phyloP scores from a whole-genome alignment of 2,329 filamentous ascomycete genomes.

The Raffaelea albimanens region DNA sequence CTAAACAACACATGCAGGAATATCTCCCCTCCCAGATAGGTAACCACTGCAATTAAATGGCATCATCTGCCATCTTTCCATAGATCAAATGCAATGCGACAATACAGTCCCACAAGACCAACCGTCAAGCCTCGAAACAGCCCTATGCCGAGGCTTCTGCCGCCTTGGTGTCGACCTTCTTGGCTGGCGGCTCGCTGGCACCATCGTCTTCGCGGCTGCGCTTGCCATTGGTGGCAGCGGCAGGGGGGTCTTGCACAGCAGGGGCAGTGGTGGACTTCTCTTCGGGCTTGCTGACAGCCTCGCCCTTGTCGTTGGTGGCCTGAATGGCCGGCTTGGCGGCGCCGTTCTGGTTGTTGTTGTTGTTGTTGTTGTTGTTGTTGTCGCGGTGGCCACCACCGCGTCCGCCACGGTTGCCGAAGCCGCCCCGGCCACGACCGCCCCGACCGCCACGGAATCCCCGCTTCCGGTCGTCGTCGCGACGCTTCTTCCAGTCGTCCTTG shows the following conservation, averaged over 20 bases:
- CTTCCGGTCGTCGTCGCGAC: slow-evolving; percentile 52
- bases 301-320: slow-evolving; percentile 25
- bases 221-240: slow-evolving; percentile 35
- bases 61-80: too few species aligned
- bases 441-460: slow-evolving; percentile 43
- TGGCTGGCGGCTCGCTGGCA: slow-evolving; percentile 39
- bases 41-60: too few species aligned
- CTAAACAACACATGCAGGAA: not conserved
- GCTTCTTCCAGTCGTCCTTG: slow-evolving; percentile 53
- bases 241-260: too few species aligned
- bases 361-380: slow-evolving; percentile 25
- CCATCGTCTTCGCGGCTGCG: slow-evolving; percentile 36
- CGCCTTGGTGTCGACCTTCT: slow-evolving; percentile 51
- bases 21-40: too few species aligned
- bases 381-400: slow-evolving; percentile 28
- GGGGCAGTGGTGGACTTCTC: slow-evolving; percentile 17
- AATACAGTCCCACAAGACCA: too few species aligned
- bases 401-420: slow-evolving; percentile 22
- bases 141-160: not conserved
- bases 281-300: slow-evolving; percentile 14
- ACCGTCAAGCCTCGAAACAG: too few species aligned
- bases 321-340: slow-evolving; percentile 34
- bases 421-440: slow-evolving; percentile 22
- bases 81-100: too few species aligned
- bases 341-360: slow-evolving; percentile 19